A percentile compares a stretch with the other conserved stretches of the same genome.
These are phyloP conservation scores for Thielaviopsis cerberus DNA, from an alignment of 2,329 filamentous ascomycete genomes.

Conservation along the genomic window DNA sequence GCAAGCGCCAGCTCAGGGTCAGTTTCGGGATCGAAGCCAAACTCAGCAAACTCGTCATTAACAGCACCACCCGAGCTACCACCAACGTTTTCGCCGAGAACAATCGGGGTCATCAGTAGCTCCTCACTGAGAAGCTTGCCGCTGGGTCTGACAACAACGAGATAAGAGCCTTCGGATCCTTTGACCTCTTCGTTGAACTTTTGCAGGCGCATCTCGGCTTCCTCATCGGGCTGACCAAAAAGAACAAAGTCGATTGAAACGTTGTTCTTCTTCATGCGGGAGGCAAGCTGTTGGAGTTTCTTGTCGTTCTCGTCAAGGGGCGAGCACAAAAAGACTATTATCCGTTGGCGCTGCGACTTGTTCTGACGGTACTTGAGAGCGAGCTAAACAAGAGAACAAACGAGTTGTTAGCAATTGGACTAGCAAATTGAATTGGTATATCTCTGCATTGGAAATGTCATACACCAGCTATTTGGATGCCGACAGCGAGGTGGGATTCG, in stretches of 20 bases:
- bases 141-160: slow-evolving; percentile 78
- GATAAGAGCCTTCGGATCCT: slow-evolving; percentile 72
- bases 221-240: slow-evolving; percentile 83
- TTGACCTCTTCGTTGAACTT: slow-evolving; percentile 90
- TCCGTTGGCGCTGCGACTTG: slow-evolving; percentile 87
- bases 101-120: slow-evolving; percentile 72
- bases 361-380: slow-evolving; percentile 96
- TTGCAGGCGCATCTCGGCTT: slow-evolving; percentile 78
- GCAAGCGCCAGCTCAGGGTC: slow-evolving; percentile 91
- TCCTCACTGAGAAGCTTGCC: slow-evolving; percentile 84
- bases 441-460: slow-evolving; percentile 18
- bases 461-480: slow-evolving; percentile 88
- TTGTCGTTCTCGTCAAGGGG: slow-evolving; percentile 80
- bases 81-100: slow-evolving; percentile 55
- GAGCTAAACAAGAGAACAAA: slow-evolving; percentile 36
- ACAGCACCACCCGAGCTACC: slow-evolving; percentile 35
- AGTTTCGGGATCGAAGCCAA: slow-evolving; percentile 62
- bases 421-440: slow-evolving; percentile 9
- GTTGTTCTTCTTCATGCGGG: slow-evolving; percentile 97
- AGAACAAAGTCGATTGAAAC: slow-evolving; percentile 86
- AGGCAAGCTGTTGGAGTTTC: slow-evolving; percentile 70
- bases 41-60: slow-evolving; percentile 41
- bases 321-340: slow-evolving; percentile 93
- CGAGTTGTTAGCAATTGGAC: slow-evolving; percentile 14
- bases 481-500: slow-evolving; percentile 70